Percentiles rank a stretch among this genome's conserved stretches.
Conservation (phyloP, 2,329 filamentous ascomycete genomes). For the Colletotrichum agaves region DNA sequence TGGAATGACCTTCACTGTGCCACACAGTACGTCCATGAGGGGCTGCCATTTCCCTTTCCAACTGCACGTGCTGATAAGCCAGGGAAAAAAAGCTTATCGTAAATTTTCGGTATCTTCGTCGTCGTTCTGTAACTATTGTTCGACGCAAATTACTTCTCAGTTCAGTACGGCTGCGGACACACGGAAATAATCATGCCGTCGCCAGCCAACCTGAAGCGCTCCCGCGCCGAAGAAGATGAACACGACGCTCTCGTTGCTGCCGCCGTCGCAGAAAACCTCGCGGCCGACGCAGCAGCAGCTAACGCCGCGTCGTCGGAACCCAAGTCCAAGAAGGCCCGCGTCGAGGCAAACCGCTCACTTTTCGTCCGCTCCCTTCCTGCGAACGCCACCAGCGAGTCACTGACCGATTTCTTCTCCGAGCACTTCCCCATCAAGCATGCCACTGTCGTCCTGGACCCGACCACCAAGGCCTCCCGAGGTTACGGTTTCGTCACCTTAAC, state of each 20-base stretch:
- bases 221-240: slow-evolving; percentile 32
- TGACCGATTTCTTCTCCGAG: slow-evolving; percentile 92
- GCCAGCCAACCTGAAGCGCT: slow-evolving; percentile 35
- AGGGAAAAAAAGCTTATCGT: slow-evolving; percentile 36
- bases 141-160: slow-evolving; percentile 16
- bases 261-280: slow-evolving; percentile 40
- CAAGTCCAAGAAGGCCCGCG: slow-evolving; percentile 64
- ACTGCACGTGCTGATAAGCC: slow-evolving; percentile 37
- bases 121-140: not conserved
- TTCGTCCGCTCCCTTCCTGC: slow-evolving; percentile 90
- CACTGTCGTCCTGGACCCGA: slow-evolving; percentile 86
- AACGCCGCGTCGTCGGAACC: slow-evolving; percentile 44
- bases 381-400: slow-evolving; percentile 79
- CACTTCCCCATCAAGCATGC: slow-evolving; percentile 96
- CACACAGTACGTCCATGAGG: not conserved
- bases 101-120: slow-evolving; percentile 16
- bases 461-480: slow-evolving; percentile 87
- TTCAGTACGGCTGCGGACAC: no score
- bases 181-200: slow-evolving; percentile 21
- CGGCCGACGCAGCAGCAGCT: slow-evolving; percentile 46
- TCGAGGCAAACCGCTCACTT: slow-evolving; percentile 76
- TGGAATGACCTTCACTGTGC: not conserved
- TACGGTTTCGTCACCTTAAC: slow-evolving; percentile 98
- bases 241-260: slow-evolving; percentile 35
- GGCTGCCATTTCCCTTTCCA: not conserved